Evolutionary conservation across 2,329 filamentous ascomycete species (phyloP).

Genomic region (Juglanconis oblonga): DNA sequence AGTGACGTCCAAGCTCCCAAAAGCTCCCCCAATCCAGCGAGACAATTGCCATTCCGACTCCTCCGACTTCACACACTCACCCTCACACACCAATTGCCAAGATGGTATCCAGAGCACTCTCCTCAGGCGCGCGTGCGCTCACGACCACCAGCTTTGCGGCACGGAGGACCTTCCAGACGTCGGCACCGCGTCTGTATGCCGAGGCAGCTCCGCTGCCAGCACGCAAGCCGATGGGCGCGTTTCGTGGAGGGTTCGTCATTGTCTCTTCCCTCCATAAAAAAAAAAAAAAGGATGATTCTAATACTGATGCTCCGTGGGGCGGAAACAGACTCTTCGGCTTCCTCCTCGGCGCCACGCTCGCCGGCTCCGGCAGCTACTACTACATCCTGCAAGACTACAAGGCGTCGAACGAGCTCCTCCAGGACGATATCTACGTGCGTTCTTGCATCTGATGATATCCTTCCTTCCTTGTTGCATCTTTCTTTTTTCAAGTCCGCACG

Average conservation of each 20-base stretch:
- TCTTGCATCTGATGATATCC: constrained; percentile 36
- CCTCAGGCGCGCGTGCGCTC: constrained; percentile 35
- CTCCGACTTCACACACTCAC: not conserved
- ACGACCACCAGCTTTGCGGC: constrained; percentile 28
- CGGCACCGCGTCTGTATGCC: constrained; percentile 40
- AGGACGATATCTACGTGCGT: constrained; percentile 94
- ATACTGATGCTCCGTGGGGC: not conserved
- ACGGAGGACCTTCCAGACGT: constrained; percentile 49
- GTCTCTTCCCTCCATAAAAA: not conserved
- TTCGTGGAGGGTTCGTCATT: constrained; percentile 56
- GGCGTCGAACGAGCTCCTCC: constrained; percentile 86
- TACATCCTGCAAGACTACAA: constrained; percentile 94
- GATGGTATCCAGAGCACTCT: constrained; percentile 48
- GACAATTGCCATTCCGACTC: not conserved
- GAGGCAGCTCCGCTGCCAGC: constrained; percentile 47
- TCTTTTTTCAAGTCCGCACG: not conserved
- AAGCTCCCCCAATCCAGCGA: not conserved
- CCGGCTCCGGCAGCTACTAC: constrained; percentile 81
- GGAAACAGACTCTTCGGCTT: constrained; percentile 78
- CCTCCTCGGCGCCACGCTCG: constrained; percentile 76
- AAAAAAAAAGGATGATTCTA: not conserved
- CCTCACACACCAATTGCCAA: constrained; percentile 20
- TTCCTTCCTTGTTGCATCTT: constrained; percentile 18
- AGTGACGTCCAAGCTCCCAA: constrained; percentile 13
- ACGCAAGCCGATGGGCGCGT: constrained; percentile 57